Conservation (phyloP, 2,329 filamentous ascomycete genomes). For the Verticillium dahliae region DNA sequence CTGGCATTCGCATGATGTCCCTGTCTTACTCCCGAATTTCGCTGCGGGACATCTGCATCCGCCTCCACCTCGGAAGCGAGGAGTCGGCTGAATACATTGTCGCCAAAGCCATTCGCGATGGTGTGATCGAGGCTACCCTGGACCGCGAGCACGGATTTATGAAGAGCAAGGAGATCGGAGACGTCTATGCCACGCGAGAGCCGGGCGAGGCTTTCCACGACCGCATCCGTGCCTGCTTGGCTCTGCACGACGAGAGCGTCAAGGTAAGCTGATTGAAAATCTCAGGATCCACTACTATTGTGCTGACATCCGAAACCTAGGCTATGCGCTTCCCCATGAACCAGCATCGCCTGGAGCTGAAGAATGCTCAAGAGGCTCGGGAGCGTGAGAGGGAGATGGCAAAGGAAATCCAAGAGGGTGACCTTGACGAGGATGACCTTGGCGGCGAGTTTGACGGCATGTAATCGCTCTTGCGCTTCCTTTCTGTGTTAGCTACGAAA, state of each 20-base stretch:
- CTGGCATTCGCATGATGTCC: conserved; percentile 98
- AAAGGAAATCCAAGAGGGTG: conserved; percentile 97
- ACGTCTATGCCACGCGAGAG: conserved; percentile 93
- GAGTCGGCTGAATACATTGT: conserved; percentile 99
- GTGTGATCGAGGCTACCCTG: conserved; percentile 90
- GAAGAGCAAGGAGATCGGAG: conserved; percentile 95
- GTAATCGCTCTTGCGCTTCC: conserved; percentile 39
- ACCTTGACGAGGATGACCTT: conserved; percentile 93
- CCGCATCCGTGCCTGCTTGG: conserved; percentile 84
- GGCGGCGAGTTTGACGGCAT: conserved; percentile 95
- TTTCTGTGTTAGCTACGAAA: conserved; percentile 6
- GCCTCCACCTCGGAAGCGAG: conserved; percentile 86
- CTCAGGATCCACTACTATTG: neutral
- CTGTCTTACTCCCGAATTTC: conserved; percentile 97
- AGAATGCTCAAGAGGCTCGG: conserved; percentile 96
- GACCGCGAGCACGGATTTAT: conserved; percentile 95
- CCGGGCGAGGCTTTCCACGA: conserved; percentile 97
- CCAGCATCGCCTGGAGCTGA: conserved; percentile 92
- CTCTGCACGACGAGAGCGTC: conserved; percentile 93
- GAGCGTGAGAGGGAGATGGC: conserved; percentile 95
- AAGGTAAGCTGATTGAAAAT: conserved; percentile 53
- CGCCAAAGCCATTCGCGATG: conserved; percentile 94
- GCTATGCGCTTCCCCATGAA: conserved; percentile 99
- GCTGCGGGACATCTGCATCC: conserved; percentile 92
- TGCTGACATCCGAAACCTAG: conserved; percentile 36